These are phyloP conservation scores for Tanozyma kutaoensis DNA, from an alignment of 805 yeast genomes.

Conservation along the genomic window DNA sequence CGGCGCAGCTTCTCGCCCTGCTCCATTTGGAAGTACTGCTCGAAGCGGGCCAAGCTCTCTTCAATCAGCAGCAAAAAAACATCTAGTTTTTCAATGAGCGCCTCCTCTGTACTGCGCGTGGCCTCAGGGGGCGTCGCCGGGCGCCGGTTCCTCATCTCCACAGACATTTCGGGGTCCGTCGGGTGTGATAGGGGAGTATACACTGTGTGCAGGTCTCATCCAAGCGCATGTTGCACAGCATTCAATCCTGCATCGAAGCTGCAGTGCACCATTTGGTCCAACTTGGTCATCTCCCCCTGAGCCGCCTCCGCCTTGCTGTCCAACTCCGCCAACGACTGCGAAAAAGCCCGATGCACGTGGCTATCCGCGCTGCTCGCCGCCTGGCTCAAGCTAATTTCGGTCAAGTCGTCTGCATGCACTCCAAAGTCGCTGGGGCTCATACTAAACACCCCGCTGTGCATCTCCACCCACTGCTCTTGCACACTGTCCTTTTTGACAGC, in stretches of 20 bases:
- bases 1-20: constrained; percentile 4
- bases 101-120: constrained; percentile 30
- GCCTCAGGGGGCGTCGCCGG: no score
- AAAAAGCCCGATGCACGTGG: not conserved
- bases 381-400: constrained; percentile 24
- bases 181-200: no score
- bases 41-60: constrained; percentile 24
- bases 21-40: constrained; percentile 21
- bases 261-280: no score
- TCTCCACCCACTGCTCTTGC: constrained; percentile 30
- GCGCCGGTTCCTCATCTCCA: no score
- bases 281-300: constrained; percentile 4
- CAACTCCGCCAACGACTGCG: not conserved
- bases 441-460: constrained; percentile 20
- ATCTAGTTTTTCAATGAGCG: constrained; percentile 26
- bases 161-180: no score
- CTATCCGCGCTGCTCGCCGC: constrained; percentile 3
- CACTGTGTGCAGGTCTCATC: no score
- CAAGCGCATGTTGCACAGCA: no score
- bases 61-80: constrained; percentile 29
- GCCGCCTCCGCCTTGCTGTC: constrained; percentile 2
- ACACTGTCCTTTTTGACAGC: constrained; percentile 8
- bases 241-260: no score
- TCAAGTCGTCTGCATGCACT: constrained; percentile 22
- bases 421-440: constrained; percentile 21